These are phyloP conservation scores for Dioscorea zingiberensis DNA, from an alignment of 106 monocot genomes.

Conservation along the genomic window DNA sequence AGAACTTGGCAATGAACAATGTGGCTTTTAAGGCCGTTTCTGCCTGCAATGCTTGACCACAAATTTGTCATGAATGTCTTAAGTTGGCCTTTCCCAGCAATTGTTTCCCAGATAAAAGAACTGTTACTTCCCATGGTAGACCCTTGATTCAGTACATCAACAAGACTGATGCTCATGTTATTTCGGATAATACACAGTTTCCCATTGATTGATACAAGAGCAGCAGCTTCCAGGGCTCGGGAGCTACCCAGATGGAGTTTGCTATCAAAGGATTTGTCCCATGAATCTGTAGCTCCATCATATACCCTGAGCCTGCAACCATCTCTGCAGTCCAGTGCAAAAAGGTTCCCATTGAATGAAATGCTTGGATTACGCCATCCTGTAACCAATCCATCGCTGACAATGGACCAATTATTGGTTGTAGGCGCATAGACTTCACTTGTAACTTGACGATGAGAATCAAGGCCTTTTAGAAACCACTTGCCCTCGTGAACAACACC, in stretches of 20 bases:
- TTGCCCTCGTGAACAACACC: slow-evolving; percentile 21
- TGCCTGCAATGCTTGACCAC: slow-evolving; percentile 48
- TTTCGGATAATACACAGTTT: slow-evolving; percentile 26
- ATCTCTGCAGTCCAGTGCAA: slow-evolving; percentile 18
- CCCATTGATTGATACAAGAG: slow-evolving; percentile 22
- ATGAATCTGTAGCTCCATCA: slow-evolving; percentile 13
- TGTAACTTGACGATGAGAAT: slow-evolving; percentile 14
- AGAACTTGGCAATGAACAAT: slow-evolving; percentile 60
- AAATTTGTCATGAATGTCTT: slow-evolving; percentile 38
- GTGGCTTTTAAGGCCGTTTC: slow-evolving; percentile 37
- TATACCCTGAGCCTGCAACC: slow-evolving; percentile 22
- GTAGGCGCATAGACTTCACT: slow-evolving; percentile 18
- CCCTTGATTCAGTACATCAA: slow-evolving; percentile 23
- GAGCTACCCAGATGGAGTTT: slow-evolving; percentile 19
- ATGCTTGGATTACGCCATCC: slow-evolving; percentile 22
- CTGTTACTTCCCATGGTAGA: slow-evolving; percentile 10
- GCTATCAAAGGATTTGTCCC: slow-evolving; percentile 17
- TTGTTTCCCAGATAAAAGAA: slow-evolving; percentile 35
- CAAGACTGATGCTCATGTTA: slow-evolving; percentile 17
- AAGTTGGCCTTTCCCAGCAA: slow-evolving; percentile 23
- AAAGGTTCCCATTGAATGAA: slow-evolving; percentile 22
- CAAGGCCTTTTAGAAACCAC: slow-evolving; percentile 33
- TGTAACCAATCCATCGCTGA: slow-evolving; percentile 14
- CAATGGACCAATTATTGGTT: slow-evolving; percentile 7
- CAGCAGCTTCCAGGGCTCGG: slow-evolving; percentile 19